These are phyloP conservation scores for Balakata baccata DNA, from an alignment of 345 rosid genomes.

Conservation along the genomic window DNA sequence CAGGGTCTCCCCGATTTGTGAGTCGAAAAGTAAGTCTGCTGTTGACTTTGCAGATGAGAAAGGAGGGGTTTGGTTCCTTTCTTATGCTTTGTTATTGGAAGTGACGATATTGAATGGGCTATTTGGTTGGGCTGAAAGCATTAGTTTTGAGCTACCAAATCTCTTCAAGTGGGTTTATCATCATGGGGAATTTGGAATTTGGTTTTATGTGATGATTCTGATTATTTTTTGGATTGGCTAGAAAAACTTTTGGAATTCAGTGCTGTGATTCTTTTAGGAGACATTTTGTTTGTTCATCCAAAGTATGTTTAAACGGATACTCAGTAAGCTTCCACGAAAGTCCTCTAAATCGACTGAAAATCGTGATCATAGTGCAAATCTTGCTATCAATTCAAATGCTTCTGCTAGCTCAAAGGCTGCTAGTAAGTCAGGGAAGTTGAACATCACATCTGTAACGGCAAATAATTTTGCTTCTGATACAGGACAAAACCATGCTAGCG, in stretches of 20 bases:
- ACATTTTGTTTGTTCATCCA: conserved; percentile 22
- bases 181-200: conserved; percentile 15
- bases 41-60: conserved; percentile 20
- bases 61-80: conserved; percentile 14
- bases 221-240: conserved; percentile 9
- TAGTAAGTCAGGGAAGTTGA: conserved; percentile 38
- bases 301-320: conserved; percentile 73
- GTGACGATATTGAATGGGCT: conserved; percentile 1
- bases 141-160: background rate
- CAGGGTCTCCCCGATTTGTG: conserved; percentile 20
- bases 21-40: conserved; percentile 25
- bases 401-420: conserved; percentile 36
- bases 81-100: conserved; percentile 16
- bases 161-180: conserved; percentile 11
- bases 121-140: background rate
- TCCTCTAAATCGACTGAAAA: conserved; percentile 58
- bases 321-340: conserved; percentile 82
- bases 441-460: conserved; percentile 26
- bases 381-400: conserved; percentile 31
- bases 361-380: conserved; percentile 55
- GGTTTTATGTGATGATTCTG: conserved; percentile 21
- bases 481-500: conserved; percentile 35
- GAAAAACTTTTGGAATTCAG: conserved; percentile 10
- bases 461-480: conserved; percentile 39
- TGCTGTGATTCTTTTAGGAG: conserved; percentile 17